Evolutionary conservation across 2,329 filamentous ascomycete genomes (phyloP).

Genomic region (Zymoseptoria pseudotritici): DNA sequence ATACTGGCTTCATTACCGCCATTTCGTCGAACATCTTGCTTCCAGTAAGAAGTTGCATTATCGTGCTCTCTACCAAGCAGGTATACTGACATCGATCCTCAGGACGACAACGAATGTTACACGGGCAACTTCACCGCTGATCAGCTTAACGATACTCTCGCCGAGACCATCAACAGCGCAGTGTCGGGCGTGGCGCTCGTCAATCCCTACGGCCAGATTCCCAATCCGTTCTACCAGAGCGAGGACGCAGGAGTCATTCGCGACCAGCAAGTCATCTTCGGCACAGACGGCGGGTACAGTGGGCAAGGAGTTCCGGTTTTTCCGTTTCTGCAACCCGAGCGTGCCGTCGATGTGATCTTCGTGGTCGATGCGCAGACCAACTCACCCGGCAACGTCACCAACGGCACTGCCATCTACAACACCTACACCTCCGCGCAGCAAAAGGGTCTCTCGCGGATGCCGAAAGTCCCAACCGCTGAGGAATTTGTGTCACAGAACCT

Average conservation of each 20-base stretch:
- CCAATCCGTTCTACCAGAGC: slow-evolving; percentile 10
- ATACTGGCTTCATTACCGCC: slow-evolving; percentile 9
- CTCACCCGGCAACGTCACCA: slow-evolving; percentile 7
- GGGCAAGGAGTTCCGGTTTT: slow-evolving; percentile 11
- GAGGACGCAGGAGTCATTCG: slow-evolving; percentile 4
- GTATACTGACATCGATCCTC: neutral
- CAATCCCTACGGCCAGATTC: slow-evolving; percentile 11
- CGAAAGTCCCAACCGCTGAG: slow-evolving; percentile 3
- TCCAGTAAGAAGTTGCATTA: neutral
- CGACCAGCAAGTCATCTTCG: slow-evolving; percentile 6
- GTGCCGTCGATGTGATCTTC: slow-evolving; percentile 11
- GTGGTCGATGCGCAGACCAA: slow-evolving; percentile 8
- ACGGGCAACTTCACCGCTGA: slow-evolving; percentile 4
- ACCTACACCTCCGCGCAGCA: slow-evolving; percentile 8
- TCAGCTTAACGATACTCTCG: slow-evolving; percentile 4
- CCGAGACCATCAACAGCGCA: neutral
- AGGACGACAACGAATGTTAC: slow-evolving; percentile 1
- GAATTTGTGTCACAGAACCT: slow-evolving; percentile 6
- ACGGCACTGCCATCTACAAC: slow-evolving; percentile 9
- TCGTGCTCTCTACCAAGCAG: neutral
- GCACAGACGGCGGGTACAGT: slow-evolving; percentile 7
- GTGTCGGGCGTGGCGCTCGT: neutral
- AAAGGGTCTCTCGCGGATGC: slow-evolving; percentile 8
- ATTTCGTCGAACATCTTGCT: slow-evolving; percentile 12
- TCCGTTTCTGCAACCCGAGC: slow-evolving; percentile 7